phyloP scores from a whole-genome alignment of 78 protist genomes.

The Dictyostelium capitatum region DNA sequence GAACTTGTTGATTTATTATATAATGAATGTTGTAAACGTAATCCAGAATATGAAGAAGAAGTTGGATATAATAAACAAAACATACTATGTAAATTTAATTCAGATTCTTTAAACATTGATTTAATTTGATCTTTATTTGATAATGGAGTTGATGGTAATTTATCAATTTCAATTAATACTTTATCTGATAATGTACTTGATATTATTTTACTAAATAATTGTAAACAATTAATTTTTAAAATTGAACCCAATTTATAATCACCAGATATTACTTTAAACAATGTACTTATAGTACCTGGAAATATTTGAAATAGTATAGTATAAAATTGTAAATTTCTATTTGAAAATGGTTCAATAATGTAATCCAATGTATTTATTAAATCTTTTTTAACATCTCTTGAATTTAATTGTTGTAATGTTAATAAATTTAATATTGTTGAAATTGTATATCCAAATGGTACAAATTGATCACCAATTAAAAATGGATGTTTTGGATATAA shows the following conservation, averaged over 20 bases:
- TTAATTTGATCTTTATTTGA: not conserved
- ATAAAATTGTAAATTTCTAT: not conserved
- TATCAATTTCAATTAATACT: not conserved
- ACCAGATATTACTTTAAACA: slow-evolving; percentile 21
- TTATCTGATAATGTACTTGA: not conserved
- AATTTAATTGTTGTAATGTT: not conserved
- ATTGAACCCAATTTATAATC: slow-evolving; percentile 52
- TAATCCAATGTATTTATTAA: not conserved
- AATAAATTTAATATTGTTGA: not conserved
- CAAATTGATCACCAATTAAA: slow-evolving; percentile 22
- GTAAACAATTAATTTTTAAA: slow-evolving; percentile 24
- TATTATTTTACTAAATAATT: slow-evolving; percentile 30
- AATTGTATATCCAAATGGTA: slow-evolving; percentile 26
- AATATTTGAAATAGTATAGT: not conserved
- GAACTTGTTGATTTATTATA: not conserved
- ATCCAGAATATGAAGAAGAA: slow-evolving; percentile 27
- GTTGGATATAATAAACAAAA: slow-evolving; percentile 44
- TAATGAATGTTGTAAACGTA: not conserved
- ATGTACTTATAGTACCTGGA: slow-evolving; percentile 19
- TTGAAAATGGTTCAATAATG: not conserved
- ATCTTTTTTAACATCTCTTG: slow-evolving; percentile 20
- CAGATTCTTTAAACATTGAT: not conserved
- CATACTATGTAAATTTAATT: slow-evolving; percentile 13
- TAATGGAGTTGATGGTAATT: not conserved
- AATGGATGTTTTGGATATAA: slow-evolving; percentile 19